Evolutionary conservation across 768 basidiomycete species (phyloP).

Genomic region (Xerocomus spinulosus): DNA sequence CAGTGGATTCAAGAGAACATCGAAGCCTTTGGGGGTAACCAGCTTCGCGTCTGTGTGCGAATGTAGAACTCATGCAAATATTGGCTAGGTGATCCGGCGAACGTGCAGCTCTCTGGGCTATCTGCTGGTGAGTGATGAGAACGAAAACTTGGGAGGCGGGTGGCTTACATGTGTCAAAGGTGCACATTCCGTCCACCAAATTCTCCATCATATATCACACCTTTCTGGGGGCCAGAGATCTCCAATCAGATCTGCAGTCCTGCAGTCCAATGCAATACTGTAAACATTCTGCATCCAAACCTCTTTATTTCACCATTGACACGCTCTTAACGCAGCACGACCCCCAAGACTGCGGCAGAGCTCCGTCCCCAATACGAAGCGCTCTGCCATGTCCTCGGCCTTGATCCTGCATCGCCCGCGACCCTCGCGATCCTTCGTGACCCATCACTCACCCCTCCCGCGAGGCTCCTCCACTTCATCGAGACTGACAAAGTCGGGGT

Average conservation of each 20-base stretch:
- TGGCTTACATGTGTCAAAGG: constrained; percentile 34
- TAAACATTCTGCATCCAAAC: constrained; percentile 28
- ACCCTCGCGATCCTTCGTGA: constrained; percentile 51
- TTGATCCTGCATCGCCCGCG: constrained; percentile 50
- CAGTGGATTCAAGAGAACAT: constrained; percentile 71
- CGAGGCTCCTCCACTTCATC: constrained; percentile 51
- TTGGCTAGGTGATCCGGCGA: constrained; percentile 50
- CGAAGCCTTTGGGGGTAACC: constrained; percentile 50
- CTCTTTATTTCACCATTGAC: neutral
- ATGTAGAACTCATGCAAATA: neutral
- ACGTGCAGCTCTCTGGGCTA: constrained; percentile 63
- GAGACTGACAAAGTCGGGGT: constrained; percentile 51
- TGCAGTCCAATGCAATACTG: constrained; percentile 76
- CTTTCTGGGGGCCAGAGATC: constrained; percentile 52
- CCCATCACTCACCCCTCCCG: constrained; percentile 43
- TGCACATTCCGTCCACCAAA: constrained; percentile 70
- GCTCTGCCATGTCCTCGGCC: constrained; percentile 49
- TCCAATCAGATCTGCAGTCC: constrained; percentile 60
- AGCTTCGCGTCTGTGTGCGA: neutral
- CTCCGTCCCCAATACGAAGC: constrained; percentile 60
- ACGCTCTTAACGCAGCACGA: constrained; percentile 36
- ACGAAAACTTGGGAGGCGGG: neutral
- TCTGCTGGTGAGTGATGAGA: constrained; percentile 52
- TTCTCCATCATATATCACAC: constrained; percentile 64
- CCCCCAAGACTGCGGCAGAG: constrained; percentile 57